These are phyloP conservation scores for Imleria badia DNA, from an alignment of 768 basidiomycete genomes.

Conservation along the genomic window DNA sequence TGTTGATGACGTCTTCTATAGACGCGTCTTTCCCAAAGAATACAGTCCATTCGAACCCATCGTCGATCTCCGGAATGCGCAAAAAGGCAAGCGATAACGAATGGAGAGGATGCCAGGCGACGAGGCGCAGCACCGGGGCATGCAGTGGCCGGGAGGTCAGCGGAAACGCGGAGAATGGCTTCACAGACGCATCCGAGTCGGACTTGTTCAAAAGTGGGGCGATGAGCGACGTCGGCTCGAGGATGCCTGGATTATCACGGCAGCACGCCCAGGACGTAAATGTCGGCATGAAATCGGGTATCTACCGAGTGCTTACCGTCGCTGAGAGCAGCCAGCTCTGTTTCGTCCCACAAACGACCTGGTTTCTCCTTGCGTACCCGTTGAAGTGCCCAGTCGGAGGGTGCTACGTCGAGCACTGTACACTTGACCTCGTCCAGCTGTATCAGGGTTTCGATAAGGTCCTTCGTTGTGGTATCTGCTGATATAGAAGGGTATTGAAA, in stretches of 20 bases:
- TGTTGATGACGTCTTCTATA: slow-evolving; percentile 52
- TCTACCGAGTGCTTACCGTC: slow-evolving; percentile 48
- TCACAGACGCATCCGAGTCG: slow-evolving; percentile 32
- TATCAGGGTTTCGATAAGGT: slow-evolving; percentile 56
- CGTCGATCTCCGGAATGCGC: slow-evolving; percentile 76
- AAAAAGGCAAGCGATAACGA: slow-evolving; percentile 53
- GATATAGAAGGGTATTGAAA: slow-evolving; percentile 62
- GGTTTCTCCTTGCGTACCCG: slow-evolving; percentile 53
- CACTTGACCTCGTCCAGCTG: slow-evolving; percentile 46
- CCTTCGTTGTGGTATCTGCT: slow-evolving; percentile 53
- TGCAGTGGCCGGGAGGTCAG: slow-evolving; percentile 63
- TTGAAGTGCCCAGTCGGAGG: slow-evolving; percentile 70
- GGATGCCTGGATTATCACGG: slow-evolving; percentile 41
- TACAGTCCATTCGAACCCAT: slow-evolving; percentile 63
- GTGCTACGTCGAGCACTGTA: slow-evolving; percentile 56
- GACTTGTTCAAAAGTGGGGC: slow-evolving; percentile 52
- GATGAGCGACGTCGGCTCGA: slow-evolving; percentile 45
- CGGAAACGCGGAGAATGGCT: slow-evolving; percentile 69
- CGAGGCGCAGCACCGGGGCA: slow-evolving; percentile 63
- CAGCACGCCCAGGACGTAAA: slow-evolving; percentile 11
- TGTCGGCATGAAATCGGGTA: neutral
- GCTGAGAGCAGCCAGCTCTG: slow-evolving; percentile 61
- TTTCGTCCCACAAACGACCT: slow-evolving; percentile 70
- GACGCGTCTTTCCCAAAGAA: slow-evolving; percentile 62
- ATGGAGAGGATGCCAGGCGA: slow-evolving; percentile 66